Evolutionary conservation across 352 stramenopile species (phyloP).

Genomic region (Phytophthora aleatoria): DNA sequence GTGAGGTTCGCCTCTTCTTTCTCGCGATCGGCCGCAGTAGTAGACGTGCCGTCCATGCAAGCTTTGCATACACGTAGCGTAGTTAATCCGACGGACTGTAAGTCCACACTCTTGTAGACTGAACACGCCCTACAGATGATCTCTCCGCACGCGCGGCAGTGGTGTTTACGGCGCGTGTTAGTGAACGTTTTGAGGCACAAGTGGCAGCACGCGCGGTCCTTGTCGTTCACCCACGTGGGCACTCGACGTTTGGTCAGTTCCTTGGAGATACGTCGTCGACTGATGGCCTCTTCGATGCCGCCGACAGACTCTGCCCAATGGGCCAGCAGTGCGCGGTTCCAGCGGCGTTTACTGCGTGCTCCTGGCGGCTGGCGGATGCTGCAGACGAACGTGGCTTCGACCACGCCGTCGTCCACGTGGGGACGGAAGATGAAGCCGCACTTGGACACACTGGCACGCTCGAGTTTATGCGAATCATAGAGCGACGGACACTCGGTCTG

Average conservation of each 20-base stretch:
- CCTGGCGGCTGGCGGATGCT: slow-evolving; percentile 80
- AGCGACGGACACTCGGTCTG: slow-evolving; percentile 76
- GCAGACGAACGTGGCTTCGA: slow-evolving; percentile 82
- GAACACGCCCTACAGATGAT: slow-evolving; percentile 85
- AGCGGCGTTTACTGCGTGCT: slow-evolving; percentile 52
- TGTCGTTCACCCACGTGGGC: slow-evolving; percentile 83
- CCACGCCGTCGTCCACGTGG: slow-evolving; percentile 50
- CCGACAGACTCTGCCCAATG: slow-evolving; percentile 76
- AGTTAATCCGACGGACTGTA: slow-evolving; percentile 74
- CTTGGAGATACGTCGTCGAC: slow-evolving; percentile 69
- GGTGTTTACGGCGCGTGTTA: slow-evolving; percentile 78
- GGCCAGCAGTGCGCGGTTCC: slow-evolving; percentile 68
- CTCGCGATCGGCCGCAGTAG: slow-evolving; percentile 12
- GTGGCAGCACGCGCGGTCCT: slow-evolving; percentile 82
- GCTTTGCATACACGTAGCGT: slow-evolving; percentile 81
- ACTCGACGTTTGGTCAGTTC: slow-evolving; percentile 73
- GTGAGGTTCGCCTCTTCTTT: slow-evolving; percentile 33
- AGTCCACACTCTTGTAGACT: slow-evolving; percentile 79
- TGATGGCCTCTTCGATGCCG: slow-evolving; percentile 71
- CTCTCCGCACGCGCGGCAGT: slow-evolving; percentile 83
- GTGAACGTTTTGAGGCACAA: slow-evolving; percentile 86
- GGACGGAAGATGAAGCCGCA: slow-evolving; percentile 82
- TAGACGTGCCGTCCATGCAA: slow-evolving; percentile 71
- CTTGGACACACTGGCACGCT: slow-evolving; percentile 76
- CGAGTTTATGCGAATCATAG: slow-evolving; percentile 71